Evolutionary conservation across 441 rosid species (phyloP).

Genomic region (Syzygium malaccense): DNA sequence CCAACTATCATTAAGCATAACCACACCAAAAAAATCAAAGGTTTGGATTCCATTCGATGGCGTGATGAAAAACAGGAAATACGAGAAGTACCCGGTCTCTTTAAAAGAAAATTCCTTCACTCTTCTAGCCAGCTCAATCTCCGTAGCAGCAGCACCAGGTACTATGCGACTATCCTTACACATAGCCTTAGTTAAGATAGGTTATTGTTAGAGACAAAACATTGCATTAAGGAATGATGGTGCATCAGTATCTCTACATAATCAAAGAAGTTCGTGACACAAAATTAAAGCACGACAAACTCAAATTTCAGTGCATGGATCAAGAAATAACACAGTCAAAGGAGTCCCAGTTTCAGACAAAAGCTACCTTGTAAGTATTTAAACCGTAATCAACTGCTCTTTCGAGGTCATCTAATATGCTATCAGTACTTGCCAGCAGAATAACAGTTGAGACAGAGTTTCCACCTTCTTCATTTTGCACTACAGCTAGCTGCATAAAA

Average conservation of each 20-base stretch:
- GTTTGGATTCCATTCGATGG: neutral
- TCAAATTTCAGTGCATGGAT: neutral
- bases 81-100: slow-evolving; percentile 72
- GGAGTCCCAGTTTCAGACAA: neutral
- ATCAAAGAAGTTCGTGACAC: neutral
- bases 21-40: neutral
- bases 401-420: slow-evolving; percentile 97
- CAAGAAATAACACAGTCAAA: neutral
- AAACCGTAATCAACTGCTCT: slow-evolving; percentile 99
- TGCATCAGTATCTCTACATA: neutral
- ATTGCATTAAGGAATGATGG: neutral
- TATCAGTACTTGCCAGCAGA: slow-evolving; percentile 93
- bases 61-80: neutral
- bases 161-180: slow-evolving; percentile 87
- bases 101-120: slow-evolving; percentile 82
- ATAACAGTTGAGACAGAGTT: slow-evolving; percentile 86
- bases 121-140: slow-evolving; percentile 94
- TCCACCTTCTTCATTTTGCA: slow-evolving; percentile 91
- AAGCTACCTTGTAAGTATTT: slow-evolving; percentile 82
- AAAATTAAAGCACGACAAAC: neutral
- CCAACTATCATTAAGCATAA: neutral
- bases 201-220: neutral
- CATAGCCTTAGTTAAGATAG: slow-evolving; percentile 60
- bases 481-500: slow-evolving; percentile 60
- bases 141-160: slow-evolving; percentile 98